Percentiles rank a stretch among this genome's conserved stretches.
Conservation (phyloP, 1,139 yeast genomes). For the Magnusiomyces ingens region DNA sequence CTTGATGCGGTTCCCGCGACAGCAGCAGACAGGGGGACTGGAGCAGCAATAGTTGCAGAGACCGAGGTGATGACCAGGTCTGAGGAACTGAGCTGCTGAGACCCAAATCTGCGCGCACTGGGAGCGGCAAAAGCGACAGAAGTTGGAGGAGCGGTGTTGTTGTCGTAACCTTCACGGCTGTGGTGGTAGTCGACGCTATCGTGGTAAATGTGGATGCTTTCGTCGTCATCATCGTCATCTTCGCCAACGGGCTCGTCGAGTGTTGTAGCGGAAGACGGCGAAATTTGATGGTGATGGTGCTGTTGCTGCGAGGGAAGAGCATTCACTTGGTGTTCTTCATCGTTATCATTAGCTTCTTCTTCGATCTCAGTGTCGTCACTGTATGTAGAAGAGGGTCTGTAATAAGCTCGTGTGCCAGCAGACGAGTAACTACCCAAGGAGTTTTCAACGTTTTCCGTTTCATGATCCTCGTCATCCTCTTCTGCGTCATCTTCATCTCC, state of each 20-base stretch:
- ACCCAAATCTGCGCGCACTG: too few species aligned
- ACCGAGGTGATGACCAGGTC: neutral
- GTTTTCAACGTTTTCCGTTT: neutral
- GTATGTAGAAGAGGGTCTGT: neutral
- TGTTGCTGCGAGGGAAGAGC: neutral
- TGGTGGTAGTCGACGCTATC: slow-evolving; percentile 3
- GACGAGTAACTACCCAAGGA: slow-evolving; percentile 2
- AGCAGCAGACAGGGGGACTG: neutral
- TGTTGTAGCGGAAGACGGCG: too few species aligned
- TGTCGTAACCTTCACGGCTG: too few species aligned
- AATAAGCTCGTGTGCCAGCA: neutral
- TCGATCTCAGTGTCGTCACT: slow-evolving; percentile 14
- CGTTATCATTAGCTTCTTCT: neutral
- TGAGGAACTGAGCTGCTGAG: neutral
- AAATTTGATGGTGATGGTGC: neutral
- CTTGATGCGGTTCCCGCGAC: neutral
- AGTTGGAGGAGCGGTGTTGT: too few species aligned
- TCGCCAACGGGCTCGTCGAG: neutral
- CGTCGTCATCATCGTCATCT: slow-evolving; percentile 8
- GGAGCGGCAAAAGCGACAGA: too few species aligned
- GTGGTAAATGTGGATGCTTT: slow-evolving; percentile 2
- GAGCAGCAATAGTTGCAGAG: neutral
- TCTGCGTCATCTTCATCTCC: neutral
- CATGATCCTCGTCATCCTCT: neutral
- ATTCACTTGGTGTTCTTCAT: neutral